Base-by-base conservation (phyloP, 2,329 filamentous ascomycete genomes). In the Colletotrichum sp. region DNA sequence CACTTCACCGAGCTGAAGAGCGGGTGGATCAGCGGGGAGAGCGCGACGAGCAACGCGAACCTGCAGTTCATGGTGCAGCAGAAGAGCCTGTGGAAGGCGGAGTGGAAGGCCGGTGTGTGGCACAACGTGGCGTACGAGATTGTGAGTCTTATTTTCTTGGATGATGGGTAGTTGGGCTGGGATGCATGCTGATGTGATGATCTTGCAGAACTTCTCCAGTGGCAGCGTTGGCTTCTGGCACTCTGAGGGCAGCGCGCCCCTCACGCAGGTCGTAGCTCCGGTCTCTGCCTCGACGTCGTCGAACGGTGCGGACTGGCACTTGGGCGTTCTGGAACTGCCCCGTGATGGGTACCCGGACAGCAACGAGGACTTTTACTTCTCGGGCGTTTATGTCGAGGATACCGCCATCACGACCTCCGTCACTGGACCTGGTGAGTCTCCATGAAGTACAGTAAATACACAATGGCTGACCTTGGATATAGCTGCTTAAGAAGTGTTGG, bases 101-200 rank as follows among this genome's bases (percentile, higher is more conserved):
- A 90, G 77, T 92, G 93, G 83, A 87, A 87, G 69, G 87, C 93
- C 2, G 91, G 89, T 55, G 90, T 92, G 13, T 95, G 93, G 93
- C 93, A 95, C 83, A 95, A 95, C 82, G 88, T 95, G 80, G 93
- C 93, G 64, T 95, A 95, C 80, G 93, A 92, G 82, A 94, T 95
- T 76, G 87, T 88, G 78, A 75, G 85, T 81, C 15, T 18, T 7
- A 21, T 21, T n/a, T 57, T 15, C 21, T 34, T 49, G 44, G 12
- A 39, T 4, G 8, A 12, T 10, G 4, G n/a, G 3, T 12, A 0
- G 15, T 28, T 24, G 6, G 55, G 3, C 28, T 36, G 32, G 7
- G 52, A 2, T 6, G 15, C 26, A n/a, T 30, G 26, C 12, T 15
- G 16, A 21, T 15, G 10, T 39, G 34, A 15, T 13, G n/a, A 18